phyloP scores from a whole-genome alignment of 2,329 filamentous ascomycete genomes.

The Colletotrichum sp. region DNA sequence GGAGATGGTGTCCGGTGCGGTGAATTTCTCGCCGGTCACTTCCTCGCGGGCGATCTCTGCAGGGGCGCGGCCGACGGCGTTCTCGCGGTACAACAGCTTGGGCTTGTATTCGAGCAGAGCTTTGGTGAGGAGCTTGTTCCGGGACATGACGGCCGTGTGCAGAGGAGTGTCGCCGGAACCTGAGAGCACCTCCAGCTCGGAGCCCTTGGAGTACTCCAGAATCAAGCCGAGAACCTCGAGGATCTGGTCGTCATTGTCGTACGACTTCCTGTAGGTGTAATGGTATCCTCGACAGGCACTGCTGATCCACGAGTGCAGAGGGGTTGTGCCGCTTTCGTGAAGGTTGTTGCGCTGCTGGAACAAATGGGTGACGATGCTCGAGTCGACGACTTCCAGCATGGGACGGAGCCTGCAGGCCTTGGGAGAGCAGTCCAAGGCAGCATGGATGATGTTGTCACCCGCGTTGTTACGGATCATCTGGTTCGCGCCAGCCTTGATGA shows the following conservation, averaged over 20 bases:
- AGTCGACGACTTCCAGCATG: conserved; percentile 64
- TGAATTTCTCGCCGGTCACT: conserved; percentile 46
- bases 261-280: conserved; percentile 18
- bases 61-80: conserved; percentile 77
- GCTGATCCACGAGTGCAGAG: conserved; percentile 66
- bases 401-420: conserved; percentile 40
- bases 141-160: conserved; percentile 57
- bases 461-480: conserved; percentile 65
- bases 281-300: background rate
- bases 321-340: conserved; percentile 61
- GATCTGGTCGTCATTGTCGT: conserved; percentile 34
- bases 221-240: conserved; percentile 53
- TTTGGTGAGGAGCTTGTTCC: conserved; percentile 39
- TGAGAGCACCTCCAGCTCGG: conserved; percentile 63
- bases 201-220: conserved; percentile 60
- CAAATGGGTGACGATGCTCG: conserved; percentile 60
- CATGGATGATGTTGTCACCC: conserved; percentile 74
- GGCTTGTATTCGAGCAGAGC: conserved; percentile 61
- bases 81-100: conserved; percentile 71
- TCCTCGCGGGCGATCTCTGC: conserved; percentile 68
- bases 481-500: conserved; percentile 74
- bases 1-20: conserved; percentile 21
- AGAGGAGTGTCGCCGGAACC: conserved; percentile 69
- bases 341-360: conserved; percentile 63
- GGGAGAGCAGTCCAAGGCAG: conserved; percentile 43